These are phyloP conservation scores for Margaritispora aquatica DNA, from an alignment of 495 filamentous ascomycete genomes.

Conservation along the genomic window DNA sequence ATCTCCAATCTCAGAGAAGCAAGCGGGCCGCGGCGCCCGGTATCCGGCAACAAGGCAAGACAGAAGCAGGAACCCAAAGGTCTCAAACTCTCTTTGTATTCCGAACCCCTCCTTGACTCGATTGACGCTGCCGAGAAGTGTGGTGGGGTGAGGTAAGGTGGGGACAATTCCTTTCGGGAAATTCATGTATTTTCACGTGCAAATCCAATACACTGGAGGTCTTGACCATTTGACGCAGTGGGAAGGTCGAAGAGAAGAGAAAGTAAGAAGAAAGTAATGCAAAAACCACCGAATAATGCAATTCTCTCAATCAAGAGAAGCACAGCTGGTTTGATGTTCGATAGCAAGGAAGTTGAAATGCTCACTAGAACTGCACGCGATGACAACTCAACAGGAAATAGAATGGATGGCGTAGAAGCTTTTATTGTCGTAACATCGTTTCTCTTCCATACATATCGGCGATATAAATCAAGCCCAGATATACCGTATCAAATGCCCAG, in stretches of 20 bases:
- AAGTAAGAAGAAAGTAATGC: no score
- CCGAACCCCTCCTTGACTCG: neutral
- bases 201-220: no score
- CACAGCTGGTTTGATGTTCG: no score
- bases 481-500: neutral
- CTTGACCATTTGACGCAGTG: no score
- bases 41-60: neutral
- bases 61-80: neutral
- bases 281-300: no score
- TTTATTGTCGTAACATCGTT: neutral
- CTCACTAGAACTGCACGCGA: neutral
- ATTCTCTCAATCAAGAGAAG: no score
- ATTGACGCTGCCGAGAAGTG: neutral
- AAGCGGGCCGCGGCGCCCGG: neutral
- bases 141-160: no score
- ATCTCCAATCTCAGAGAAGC: neutral
- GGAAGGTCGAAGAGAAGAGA: no score
- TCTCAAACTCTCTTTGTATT: no score
- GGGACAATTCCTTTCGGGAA: no score
- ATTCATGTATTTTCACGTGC: no score
- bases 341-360: neutral
- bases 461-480: neutral
- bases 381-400: neutral
- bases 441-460: neutral
- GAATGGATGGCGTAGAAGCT: neutral